Evolutionary conservation across 2,329 filamentous ascomycete species (phyloP), one percentile per base, ranked within the genome.

Genomic region (Conoideocrella luteorostrata): DNA sequence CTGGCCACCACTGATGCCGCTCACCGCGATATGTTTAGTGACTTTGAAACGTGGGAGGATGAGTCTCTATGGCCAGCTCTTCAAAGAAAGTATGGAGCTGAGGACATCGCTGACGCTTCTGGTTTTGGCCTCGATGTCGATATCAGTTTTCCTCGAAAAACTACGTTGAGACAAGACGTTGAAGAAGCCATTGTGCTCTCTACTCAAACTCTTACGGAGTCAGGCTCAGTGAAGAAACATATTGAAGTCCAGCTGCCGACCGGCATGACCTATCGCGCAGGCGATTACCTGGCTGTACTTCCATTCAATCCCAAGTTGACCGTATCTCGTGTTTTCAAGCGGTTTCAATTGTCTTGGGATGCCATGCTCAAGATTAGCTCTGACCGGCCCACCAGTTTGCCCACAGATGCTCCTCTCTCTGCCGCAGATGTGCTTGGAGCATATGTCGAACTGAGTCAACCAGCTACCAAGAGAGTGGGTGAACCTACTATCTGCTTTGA

Each of bases 231-330:
- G 29, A 88, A 88, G 67, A 75, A 77, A 20, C 74, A 83, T 49
- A 74, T 88, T 17, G 78, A 80, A 49, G 78, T 89, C 26, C 75
- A 78, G 47, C 70, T 91, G 1, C 86, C 86, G 0, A 74, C 70
- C 0, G 77, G 74, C 40, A 71, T 79, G 69, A 73, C 71, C 0
- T 91, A 90, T 62, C 72, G 75, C 30, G 76, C 82, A 2, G 87
- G 86, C 12, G 86, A 91, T 56, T 91, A 93, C 57, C 72, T 91
- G 1, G 82, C 84, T 0, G 70, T 89, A 3, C 67, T 89, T 1
- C 86, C 86, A 0, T 64, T 86, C 23, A 91, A 91, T 58, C 78
- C 80, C 2, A 70, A 71, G 36, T 64, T 72, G 23, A 78, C 69
- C 9, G 75, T 90, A 3, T 70, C 72, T 4, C 72, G 84, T 7